phyloP scores from a whole-genome alignment of 352 stramenopile genomes.

The Phytophthora pseudosyringae region DNA sequence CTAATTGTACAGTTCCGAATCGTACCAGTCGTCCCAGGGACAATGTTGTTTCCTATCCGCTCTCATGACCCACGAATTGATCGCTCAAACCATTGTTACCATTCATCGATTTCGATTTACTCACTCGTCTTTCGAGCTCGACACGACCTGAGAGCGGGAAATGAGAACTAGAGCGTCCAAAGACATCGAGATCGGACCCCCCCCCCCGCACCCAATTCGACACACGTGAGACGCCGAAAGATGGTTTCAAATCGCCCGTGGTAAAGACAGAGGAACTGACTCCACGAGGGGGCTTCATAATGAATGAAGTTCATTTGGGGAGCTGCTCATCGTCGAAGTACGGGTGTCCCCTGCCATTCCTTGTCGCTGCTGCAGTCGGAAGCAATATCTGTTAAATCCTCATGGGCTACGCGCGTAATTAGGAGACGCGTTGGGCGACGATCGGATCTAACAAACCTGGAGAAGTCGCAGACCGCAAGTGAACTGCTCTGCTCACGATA shows the following conservation, averaged over 20 bases:
- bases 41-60: too few species aligned
- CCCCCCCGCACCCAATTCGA: constrained; percentile 26
- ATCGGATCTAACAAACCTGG: constrained; percentile 28
- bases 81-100: too few species aligned
- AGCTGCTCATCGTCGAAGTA: constrained; percentile 46
- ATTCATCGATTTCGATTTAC: too few species aligned
- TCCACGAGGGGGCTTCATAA: constrained; percentile 2
- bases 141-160: background rate
- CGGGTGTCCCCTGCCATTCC: constrained; percentile 47
- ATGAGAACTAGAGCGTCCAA: constrained; percentile 21
- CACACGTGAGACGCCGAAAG: constrained; percentile 30
- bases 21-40: background rate
- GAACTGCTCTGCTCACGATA: constrained; percentile 52
- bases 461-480: constrained; percentile 42
- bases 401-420: constrained; percentile 60
- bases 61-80: background rate
- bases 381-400: constrained; percentile 54
- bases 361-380: constrained; percentile 39
- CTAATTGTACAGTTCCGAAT: background rate
- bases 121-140: background rate
- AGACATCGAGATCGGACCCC: constrained; percentile 19
- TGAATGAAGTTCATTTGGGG: constrained; percentile 37
- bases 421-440: constrained; percentile 46
- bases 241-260: constrained; percentile 37
- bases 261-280: constrained; percentile 19